Conservation (phyloP, 345 rosid species). For the Eucalyptus guilfoylei region DNA sequence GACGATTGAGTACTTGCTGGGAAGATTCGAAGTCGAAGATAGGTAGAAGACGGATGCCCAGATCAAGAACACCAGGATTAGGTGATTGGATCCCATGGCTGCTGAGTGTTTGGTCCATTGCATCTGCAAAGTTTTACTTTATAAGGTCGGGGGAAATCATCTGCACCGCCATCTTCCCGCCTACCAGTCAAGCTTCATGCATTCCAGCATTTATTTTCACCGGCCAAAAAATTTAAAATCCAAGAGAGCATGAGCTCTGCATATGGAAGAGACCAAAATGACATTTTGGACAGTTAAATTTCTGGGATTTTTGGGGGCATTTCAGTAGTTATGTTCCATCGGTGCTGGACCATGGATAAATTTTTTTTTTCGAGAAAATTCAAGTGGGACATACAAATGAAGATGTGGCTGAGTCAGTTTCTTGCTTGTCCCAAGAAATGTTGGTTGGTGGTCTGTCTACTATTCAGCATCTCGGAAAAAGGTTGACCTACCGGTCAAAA, state of each 20-base stretch:
- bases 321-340: background rate
- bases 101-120: background rate
- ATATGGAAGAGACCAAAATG: background rate
- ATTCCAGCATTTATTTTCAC: background rate
- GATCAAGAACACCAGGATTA: slow-evolving; percentile 3
- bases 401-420: background rate
- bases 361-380: background rate
- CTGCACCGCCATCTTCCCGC: background rate
- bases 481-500: background rate
- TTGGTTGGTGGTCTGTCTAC: background rate
- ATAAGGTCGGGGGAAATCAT: background rate
- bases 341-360: background rate
- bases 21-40: slow-evolving; percentile 4
- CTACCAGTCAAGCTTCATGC: slow-evolving; percentile 33
- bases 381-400: background rate
- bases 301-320: background rate
- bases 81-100: slow-evolving; percentile 13
- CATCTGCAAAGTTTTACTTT: background rate
- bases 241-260: background rate
- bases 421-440: background rate
- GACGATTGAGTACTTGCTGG: slow-evolving; percentile 31
- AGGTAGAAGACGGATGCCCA: slow-evolving; percentile 8
- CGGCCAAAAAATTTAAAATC: background rate
- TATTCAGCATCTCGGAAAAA: background rate
- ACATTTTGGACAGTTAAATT: background rate